A percentile compares a stretch with the other conserved stretches of the same genome.
phyloP scores from a whole-genome alignment of 2,329 filamentous ascomycete species.

The Penicillium oxalicum region DNA sequence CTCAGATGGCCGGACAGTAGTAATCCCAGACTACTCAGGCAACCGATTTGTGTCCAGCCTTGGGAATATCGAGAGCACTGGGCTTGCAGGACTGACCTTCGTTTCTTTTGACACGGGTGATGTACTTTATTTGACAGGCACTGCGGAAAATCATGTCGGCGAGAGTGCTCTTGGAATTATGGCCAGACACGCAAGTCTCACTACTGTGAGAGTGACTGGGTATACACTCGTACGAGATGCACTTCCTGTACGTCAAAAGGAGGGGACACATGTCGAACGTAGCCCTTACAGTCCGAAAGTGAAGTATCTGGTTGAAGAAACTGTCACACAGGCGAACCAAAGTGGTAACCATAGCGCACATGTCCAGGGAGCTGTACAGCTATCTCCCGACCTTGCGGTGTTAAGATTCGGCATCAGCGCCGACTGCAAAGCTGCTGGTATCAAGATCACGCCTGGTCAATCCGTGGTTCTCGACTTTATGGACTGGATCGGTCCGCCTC shows the following conservation, averaged over 20 bases:
- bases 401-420: constrained; percentile 8
- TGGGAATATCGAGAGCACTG: constrained; percentile 17
- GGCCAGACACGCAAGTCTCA: constrained; percentile 12
- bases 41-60: constrained; percentile 15
- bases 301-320: constrained; percentile 14
- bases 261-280: constrained; percentile 12
- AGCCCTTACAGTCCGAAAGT: constrained; percentile 19
- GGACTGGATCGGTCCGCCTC: constrained; percentile 19
- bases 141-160: constrained; percentile 13
- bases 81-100: constrained; percentile 17
- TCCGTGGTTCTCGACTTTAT: constrained; percentile 19
- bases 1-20: constrained; percentile 11
- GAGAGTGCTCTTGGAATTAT: constrained; percentile 10
- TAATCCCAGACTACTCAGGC: constrained; percentile 18
- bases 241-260: constrained; percentile 16
- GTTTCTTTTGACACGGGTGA: constrained; percentile 20
- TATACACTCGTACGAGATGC: constrained; percentile 14
- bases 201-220: constrained; percentile 10
- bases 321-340: background rate
- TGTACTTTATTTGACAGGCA: constrained; percentile 20
- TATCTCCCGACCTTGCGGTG: constrained; percentile 7
- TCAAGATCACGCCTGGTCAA: constrained; percentile 15
- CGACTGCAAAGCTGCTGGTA: background rate
- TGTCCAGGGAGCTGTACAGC: constrained; percentile 4
- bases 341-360: background rate